Percentiles rank a stretch among this genome's conserved stretches.
Evolutionary conservation across 805 yeast genomes (phyloP).

Genomic region (Yarrowia sp.): DNA sequence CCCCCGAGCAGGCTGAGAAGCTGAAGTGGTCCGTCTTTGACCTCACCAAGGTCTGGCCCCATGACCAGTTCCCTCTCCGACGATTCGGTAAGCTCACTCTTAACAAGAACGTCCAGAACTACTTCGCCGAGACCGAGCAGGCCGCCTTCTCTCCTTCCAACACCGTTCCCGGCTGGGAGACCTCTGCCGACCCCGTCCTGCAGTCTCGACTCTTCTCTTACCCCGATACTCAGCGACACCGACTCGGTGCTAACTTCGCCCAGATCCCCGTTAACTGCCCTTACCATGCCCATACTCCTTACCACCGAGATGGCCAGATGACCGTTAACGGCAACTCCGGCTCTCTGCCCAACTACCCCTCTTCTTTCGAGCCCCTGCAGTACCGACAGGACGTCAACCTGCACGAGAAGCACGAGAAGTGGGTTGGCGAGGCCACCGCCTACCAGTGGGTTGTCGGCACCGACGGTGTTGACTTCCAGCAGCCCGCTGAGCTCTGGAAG

Average conservation of each 20-base stretch:
- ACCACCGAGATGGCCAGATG: constrained; percentile 63
- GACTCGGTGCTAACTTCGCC: constrained; percentile 65
- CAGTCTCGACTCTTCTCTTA: constrained; percentile 74
- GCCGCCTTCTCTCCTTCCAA: constrained; percentile 70
- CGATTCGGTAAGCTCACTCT: constrained; percentile 53
- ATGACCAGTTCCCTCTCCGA: constrained; percentile 52
- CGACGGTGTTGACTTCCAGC: constrained; percentile 69
- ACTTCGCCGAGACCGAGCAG: constrained; percentile 51
- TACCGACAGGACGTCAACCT: constrained; percentile 34
- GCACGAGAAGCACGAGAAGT: constrained; percentile 63
- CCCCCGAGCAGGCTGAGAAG: constrained; percentile 53
- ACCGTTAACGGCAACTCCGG: constrained; percentile 48
- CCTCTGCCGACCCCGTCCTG: constrained; percentile 73
- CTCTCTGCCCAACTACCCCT: constrained; percentile 50
- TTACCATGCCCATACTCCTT: constrained; percentile 41
- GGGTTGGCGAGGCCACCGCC: constrained; percentile 79
- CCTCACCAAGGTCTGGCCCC: constrained; percentile 59
- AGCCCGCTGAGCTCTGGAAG: constrained; percentile 73
- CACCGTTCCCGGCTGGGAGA: constrained; percentile 70
- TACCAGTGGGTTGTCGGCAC: constrained; percentile 75
- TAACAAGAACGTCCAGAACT: constrained; percentile 55
- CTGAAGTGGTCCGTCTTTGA: constrained; percentile 50
- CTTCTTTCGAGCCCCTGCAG: constrained; percentile 40
- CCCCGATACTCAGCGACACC: constrained; percentile 72
- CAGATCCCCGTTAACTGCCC: constrained; percentile 73